These are phyloP conservation scores for Colletotrichum filicis DNA, from an alignment of 2,329 filamentous ascomycete genomes.

Conservation along the genomic window DNA sequence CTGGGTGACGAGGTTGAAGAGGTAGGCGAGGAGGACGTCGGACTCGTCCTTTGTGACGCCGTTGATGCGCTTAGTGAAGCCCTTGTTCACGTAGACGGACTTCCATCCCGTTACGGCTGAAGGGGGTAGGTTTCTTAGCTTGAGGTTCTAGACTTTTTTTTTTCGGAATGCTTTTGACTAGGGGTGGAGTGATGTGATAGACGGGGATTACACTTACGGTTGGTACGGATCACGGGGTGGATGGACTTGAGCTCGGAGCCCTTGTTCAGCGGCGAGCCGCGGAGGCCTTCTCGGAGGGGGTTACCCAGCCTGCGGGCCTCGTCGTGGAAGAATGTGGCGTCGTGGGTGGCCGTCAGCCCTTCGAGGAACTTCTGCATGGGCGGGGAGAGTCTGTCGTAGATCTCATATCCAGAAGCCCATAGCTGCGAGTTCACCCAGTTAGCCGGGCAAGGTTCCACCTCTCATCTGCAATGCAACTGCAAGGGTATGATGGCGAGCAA, in stretches of 20 bases:
- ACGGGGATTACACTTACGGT: slow-evolving; percentile 46
- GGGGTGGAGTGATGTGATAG: too few relatives aligned
- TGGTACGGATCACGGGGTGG: slow-evolving; percentile 68
- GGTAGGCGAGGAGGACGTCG: slow-evolving; percentile 59
- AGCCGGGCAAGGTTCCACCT: background rate
- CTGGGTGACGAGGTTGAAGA: slow-evolving; percentile 59
- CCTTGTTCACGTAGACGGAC: slow-evolving; percentile 61
- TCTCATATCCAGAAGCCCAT: slow-evolving; percentile 62
- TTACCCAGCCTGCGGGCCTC: slow-evolving; percentile 59
- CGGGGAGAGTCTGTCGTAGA: slow-evolving; percentile 65
- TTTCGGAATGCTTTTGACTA: background rate
- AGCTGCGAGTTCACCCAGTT: slow-evolving; percentile 44
- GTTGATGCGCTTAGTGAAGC: slow-evolving; percentile 65
- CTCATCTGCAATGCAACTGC: background rate
- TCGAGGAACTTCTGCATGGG: slow-evolving; percentile 59
- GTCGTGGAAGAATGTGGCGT: slow-evolving; percentile 61
- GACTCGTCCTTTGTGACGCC: slow-evolving; percentile 65
- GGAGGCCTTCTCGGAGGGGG: slow-evolving; percentile 53
- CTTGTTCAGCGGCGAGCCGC: slow-evolving; percentile 68
- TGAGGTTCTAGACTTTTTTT: background rate
- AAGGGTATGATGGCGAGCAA: background rate
- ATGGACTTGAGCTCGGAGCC: slow-evolving; percentile 61
- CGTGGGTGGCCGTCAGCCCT: slow-evolving; percentile 59
- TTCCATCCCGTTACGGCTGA: slow-evolving; percentile 66
- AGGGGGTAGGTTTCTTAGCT: background rate